Evolutionary conservation across 1,284 basidiomycete genomes (phyloP), one percentile per base, ranked within the genome.

Genomic region (Puccinia polysora): DNA sequence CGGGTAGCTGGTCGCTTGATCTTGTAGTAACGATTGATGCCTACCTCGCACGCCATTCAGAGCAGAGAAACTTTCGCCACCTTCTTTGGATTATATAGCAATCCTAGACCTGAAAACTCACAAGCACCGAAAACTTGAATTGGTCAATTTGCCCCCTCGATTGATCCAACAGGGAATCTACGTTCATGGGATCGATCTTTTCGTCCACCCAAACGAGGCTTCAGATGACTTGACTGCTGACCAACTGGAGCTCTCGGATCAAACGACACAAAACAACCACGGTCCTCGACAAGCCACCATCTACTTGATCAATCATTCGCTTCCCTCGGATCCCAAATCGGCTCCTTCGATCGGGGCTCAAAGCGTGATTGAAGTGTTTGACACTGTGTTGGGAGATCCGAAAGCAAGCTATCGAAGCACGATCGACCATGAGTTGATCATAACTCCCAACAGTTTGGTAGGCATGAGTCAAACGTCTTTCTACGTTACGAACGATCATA

Each of bases 401-500:
- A 56, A 60, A 40, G 68, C 68, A 14, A 52, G 25, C n/a, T 62
- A 62, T n/a, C 56, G 25, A 12, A 60, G 10, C 28, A 70, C 68
- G 15, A 60, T 70, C 38, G 0, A 50, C 30, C 68, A 70, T 53
- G 43, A 43, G 5, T 38, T 70, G 20, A 40, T 70, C 38, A 28
- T 60, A 8, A 52, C 56, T 30, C 68, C 68, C 23, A 70, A 70
- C 45, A 70, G 62, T 53, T 34, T 70, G 8, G 56, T 70, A 32
- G 68, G 40, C 38, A 60, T 62, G 2, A 62, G 68, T 28, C 43
- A 43, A 15, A 60, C 18, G 8, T 34, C 40, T 34, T 60, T 70
- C 38, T 70, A 70, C 25, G 56, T 70, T 14, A 62, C 68, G 20
- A 70, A 70, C 52, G 68, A 70, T 30, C 68, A 70, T 50, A 34